Conservation (phyloP, 75 land plant species). For the Cryptomeria japonica region DNA sequence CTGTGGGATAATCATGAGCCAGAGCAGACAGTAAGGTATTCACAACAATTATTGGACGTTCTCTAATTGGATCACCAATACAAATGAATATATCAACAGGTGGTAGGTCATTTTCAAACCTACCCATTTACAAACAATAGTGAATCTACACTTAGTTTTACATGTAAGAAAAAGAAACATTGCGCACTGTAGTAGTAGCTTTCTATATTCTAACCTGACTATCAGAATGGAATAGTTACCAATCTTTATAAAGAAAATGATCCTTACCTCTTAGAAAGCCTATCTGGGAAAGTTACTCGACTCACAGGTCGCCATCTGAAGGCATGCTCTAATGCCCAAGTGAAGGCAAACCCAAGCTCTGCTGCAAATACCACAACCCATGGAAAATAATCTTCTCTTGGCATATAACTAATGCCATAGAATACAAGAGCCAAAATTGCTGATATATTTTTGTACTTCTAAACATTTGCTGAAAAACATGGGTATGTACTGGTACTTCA, state of each 20-base stretch:
- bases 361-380: constrained; percentile 10
- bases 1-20: constrained; percentile 42
- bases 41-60: constrained; percentile 35
- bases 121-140: constrained; percentile 48
- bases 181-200: constrained; percentile 52
- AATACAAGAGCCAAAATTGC: neutral
- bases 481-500: no score
- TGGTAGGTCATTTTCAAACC: constrained; percentile 37
- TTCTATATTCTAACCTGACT: constrained; percentile 48
- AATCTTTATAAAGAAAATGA: constrained; percentile 26
- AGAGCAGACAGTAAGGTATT: constrained; percentile 42
- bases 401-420: neutral
- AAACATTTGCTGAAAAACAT: no score
- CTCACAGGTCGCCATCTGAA: neutral
- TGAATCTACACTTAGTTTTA: constrained; percentile 54
- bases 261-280: constrained; percentile 7
- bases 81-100: constrained; percentile 44
- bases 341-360: constrained; percentile 43
- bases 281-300: constrained; percentile 20
- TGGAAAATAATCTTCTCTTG: neutral
- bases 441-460: no score
- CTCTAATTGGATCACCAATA: constrained; percentile 38
- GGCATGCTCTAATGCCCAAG: constrained; percentile 35
- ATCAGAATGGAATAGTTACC: constrained; percentile 47
- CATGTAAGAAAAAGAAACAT: constrained; percentile 46